Evolutionary conservation across 2,329 filamentous ascomycete species (phyloP).

Genomic region (Arthrobotrys iridis): DNA sequence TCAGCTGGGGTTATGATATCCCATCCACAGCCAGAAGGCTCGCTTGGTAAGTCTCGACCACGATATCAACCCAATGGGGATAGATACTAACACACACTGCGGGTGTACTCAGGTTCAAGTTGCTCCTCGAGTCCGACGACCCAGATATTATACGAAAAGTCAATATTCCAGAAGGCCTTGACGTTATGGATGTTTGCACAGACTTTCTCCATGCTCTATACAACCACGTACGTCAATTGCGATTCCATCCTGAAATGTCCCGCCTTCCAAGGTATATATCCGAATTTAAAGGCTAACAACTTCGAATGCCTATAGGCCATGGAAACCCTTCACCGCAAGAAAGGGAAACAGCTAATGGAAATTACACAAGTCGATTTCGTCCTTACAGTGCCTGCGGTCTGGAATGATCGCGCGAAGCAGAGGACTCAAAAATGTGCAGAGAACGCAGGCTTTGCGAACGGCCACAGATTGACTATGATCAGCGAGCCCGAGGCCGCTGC

Average conservation of each 20-base stretch:
- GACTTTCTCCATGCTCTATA: constrained; percentile 56
- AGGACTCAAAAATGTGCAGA: constrained; percentile 51
- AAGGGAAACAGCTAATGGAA: constrained; percentile 44
- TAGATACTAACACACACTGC: background rate
- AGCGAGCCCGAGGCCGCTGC: constrained; percentile 49
- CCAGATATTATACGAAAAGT: constrained; percentile 40
- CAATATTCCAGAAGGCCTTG: constrained; percentile 54
- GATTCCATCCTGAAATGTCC: background rate
- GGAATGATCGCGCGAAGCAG: constrained; percentile 79
- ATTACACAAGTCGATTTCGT: constrained; percentile 73
- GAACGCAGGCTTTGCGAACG: constrained; percentile 50
- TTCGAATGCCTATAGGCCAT: constrained; percentile 16
- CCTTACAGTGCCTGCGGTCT: constrained; percentile 81
- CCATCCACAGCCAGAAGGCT: constrained; percentile 52
- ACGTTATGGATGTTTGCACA: constrained; percentile 54
- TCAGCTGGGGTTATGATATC: constrained; percentile 57
- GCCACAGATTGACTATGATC: constrained; percentile 52
- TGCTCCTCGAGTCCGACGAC: constrained; percentile 55
- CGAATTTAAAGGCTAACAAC: background rate
- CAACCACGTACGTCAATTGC: constrained; percentile 35
- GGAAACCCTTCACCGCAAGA: constrained; percentile 45
- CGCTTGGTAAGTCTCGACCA: constrained; percentile 48
- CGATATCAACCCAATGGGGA: constrained; percentile 24
- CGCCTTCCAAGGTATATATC: background rate
- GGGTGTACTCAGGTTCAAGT: constrained; percentile 44